Percentiles rank a stretch among this genome's conserved stretches.
Conservation (phyloP, 768 basidiomycete species). For the Psilocybe azurescens region DNA sequence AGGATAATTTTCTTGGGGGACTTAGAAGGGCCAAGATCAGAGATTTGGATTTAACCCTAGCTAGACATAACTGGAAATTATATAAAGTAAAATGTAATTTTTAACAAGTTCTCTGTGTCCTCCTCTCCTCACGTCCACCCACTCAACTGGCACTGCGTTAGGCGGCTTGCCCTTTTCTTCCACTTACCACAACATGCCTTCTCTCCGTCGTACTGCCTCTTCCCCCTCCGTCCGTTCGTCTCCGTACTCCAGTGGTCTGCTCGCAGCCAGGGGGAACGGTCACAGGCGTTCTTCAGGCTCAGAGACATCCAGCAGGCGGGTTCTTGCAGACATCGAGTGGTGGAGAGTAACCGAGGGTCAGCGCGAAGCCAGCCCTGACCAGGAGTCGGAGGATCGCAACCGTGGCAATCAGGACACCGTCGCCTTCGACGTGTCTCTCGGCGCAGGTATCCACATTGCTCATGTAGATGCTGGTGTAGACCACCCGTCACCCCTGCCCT, state of each 20-base stretch:
- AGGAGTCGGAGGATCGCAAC: slow-evolving; percentile 46
- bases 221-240: slow-evolving; percentile 71
- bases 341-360: slow-evolving; percentile 83
- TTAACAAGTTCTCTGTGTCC: slow-evolving; percentile 39
- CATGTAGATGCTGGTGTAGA: slow-evolving; percentile 43
- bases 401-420: slow-evolving; percentile 42
- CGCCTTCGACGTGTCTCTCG: slow-evolving; percentile 23
- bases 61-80: slow-evolving; percentile 44
- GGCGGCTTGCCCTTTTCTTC: slow-evolving; percentile 46
- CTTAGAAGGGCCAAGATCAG: slow-evolving; percentile 27
- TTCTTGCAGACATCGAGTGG: slow-evolving; percentile 89
- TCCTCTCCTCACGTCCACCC: slow-evolving; percentile 31
- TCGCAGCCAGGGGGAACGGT: slow-evolving; percentile 43
- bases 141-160: slow-evolving; percentile 50
- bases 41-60: slow-evolving; percentile 21
- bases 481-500: slow-evolving; percentile 40
- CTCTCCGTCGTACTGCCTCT: slow-evolving; percentile 80
- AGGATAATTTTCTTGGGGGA: slow-evolving; percentile 19
- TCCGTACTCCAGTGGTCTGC: slow-evolving; percentile 59
- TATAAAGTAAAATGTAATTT: slow-evolving; percentile 44
- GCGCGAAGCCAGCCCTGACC: slow-evolving; percentile 50
- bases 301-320: slow-evolving; percentile 65
- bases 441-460: slow-evolving; percentile 37
- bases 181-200: slow-evolving; percentile 54
- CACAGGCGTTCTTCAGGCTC: slow-evolving; percentile 73